phyloP scores from a whole-genome alignment of 202 grass and related monocot species.

The Carex arenaria region DNA sequence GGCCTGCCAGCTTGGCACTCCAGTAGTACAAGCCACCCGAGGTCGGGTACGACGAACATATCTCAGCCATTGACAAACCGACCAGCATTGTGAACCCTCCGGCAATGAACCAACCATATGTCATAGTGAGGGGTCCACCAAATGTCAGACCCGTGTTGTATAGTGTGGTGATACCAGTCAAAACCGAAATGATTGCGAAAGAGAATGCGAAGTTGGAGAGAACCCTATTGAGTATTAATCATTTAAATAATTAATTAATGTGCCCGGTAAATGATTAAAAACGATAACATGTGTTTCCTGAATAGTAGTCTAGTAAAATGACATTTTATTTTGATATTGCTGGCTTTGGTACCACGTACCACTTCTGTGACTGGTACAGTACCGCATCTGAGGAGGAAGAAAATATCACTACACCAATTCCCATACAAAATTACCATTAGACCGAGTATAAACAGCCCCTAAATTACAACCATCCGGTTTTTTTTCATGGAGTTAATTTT shows the following conservation, averaged over 20 bases:
- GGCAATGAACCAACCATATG: slow-evolving; percentile 80
- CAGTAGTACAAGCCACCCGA: slow-evolving; percentile 88
- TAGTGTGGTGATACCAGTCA: slow-evolving; percentile 84
- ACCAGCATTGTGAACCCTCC: slow-evolving; percentile 70
- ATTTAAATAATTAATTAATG: background rate
- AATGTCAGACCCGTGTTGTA: slow-evolving; percentile 72
- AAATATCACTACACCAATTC: background rate
- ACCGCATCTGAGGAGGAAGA: background rate
- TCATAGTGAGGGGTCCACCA: slow-evolving; percentile 68
- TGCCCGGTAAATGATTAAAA: background rate
- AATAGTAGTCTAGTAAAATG: background rate
- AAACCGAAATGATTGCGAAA: slow-evolving; percentile 83
- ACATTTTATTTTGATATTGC: background rate
- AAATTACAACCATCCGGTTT: background rate
- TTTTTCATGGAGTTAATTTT: background rate
- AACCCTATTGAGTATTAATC: slow-evolving; percentile 30
- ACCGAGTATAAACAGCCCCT: background rate
- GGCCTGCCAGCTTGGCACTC: slow-evolving; percentile 78
- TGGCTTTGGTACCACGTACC: background rate
- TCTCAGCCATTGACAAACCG: slow-evolving; percentile 78
- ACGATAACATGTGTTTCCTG: background rate
- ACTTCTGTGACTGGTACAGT: background rate
- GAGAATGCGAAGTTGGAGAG: slow-evolving; percentile 87
- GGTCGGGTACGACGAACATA: slow-evolving; percentile 86
- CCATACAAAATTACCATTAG: background rate